These are phyloP conservation scores for Microdochium bolleyi DNA, from an alignment of 2,329 filamentous ascomycete genomes.

Conservation along the genomic window DNA sequence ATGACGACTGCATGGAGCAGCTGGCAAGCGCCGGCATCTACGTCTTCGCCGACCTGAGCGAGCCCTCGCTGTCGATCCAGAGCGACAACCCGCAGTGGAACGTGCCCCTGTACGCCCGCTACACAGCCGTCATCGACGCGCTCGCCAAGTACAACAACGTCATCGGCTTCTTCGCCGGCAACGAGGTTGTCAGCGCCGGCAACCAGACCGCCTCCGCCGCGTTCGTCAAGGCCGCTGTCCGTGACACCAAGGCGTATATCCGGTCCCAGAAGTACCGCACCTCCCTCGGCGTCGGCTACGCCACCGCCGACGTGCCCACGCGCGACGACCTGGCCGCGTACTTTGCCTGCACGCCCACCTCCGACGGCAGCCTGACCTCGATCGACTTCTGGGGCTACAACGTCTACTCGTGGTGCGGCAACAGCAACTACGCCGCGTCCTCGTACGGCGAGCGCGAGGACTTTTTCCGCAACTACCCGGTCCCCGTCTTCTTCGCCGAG, in stretches of 20 bases:
- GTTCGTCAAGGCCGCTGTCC: slow-evolving; percentile 95
- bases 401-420: slow-evolving; percentile 98
- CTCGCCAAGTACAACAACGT: slow-evolving; percentile 81
- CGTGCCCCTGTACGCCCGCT: slow-evolving; percentile 67
- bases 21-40: slow-evolving; percentile 87
- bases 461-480: slow-evolving; percentile 83
- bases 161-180: slow-evolving; percentile 96
- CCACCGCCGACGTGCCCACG: slow-evolving; percentile 82
- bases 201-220: slow-evolving; percentile 88
- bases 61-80: slow-evolving; percentile 78
- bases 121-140: slow-evolving; percentile 75
- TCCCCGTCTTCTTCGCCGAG: slow-evolving; percentile 97
- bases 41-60: slow-evolving; percentile 82
- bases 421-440: slow-evolving; percentile 68
- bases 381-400: slow-evolving; percentile 99
- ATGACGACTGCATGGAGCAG: slow-evolving; percentile 76
- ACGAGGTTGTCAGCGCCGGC: slow-evolving; percentile 85
- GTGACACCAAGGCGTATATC: slow-evolving; percentile 94
- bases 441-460: slow-evolving; percentile 76
- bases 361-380: slow-evolving; percentile 29
- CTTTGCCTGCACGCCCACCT: slow-evolving; percentile 78
- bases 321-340: slow-evolving; percentile 78
- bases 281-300: slow-evolving; percentile 84
- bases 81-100: slow-evolving; percentile 75
- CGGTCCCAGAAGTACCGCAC: slow-evolving; percentile 63